Evolutionary conservation across 352 stramenopile species (phyloP).

Genomic region (Pythium insidiosum): DNA sequence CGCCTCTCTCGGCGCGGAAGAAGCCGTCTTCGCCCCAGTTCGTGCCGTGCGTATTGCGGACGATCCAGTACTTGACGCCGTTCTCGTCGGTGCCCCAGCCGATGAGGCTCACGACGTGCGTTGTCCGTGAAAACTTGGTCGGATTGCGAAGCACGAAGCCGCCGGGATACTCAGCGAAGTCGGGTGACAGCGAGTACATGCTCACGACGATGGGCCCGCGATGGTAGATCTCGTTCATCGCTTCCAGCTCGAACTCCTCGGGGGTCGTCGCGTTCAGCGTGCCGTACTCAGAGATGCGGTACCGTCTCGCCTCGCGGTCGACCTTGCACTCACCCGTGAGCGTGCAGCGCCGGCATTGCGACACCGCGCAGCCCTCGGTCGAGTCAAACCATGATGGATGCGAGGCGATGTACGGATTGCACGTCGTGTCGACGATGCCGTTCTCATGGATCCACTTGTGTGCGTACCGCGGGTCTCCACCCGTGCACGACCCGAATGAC

Average conservation of each 20-base stretch:
- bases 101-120: constrained; percentile 93
- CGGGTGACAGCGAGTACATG: constrained; percentile 76
- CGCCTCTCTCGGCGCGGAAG: constrained; percentile 57
- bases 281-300: constrained; percentile 63
- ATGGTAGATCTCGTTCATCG: constrained; percentile 95
- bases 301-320: constrained; percentile 48
- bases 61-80: constrained; percentile 93
- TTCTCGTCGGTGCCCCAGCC: constrained; percentile 88
- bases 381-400: constrained; percentile 68
- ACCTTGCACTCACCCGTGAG: constrained; percentile 54
- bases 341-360: constrained; percentile 59
- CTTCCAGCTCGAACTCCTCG: constrained; percentile 59
- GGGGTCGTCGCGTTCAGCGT: constrained; percentile 66
- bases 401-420: constrained; percentile 74
- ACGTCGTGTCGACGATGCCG: constrained; percentile 74
- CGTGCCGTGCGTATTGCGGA: constrained; percentile 89
- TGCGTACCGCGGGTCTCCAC: constrained; percentile 70
- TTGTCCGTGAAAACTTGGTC: constrained; percentile 61
- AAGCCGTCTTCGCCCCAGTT: constrained; percentile 72
- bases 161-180: constrained; percentile 85
- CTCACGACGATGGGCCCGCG: constrained; percentile 92
- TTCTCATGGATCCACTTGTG: constrained; percentile 84
- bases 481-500: constrained; percentile 68
- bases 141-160: constrained; percentile 88
- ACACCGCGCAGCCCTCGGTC: constrained; percentile 37